Percentiles rank a stretch among this genome's conserved stretches.
Evolutionary conservation across 2,329 filamentous ascomycete species (phyloP).

Genomic region (Beauveria pseudobassiana): DNA sequence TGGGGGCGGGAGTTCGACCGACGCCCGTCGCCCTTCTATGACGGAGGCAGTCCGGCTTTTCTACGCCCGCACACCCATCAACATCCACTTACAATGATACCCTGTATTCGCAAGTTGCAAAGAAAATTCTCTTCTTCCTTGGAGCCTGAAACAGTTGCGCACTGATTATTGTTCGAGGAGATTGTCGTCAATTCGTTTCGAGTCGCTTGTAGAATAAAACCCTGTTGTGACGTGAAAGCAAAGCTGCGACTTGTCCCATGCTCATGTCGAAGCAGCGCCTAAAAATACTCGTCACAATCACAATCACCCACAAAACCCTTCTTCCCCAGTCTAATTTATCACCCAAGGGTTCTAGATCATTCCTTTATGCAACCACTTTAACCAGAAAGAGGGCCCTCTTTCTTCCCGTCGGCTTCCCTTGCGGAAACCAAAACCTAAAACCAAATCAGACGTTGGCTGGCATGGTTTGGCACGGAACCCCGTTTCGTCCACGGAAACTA

Average conservation of each 20-base stretch:
- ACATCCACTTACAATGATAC: neutral
- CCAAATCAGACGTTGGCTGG: too few relatives aligned
- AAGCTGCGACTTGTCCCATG: too few relatives aligned
- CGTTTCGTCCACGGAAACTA: too few relatives aligned
- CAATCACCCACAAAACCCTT: neutral
- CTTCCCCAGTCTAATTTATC: neutral
- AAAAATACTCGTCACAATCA: neutral
- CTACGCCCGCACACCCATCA: neutral
- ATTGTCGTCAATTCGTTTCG: too few relatives aligned
- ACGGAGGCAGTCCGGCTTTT: neutral
- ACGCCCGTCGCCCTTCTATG: too few relatives aligned
- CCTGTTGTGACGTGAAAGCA: too few relatives aligned
- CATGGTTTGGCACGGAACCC: too few relatives aligned
- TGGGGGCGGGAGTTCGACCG: neutral
- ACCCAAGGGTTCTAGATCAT: neutral
- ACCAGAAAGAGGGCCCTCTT: neutral
- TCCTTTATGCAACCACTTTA: constrained; percentile 1
- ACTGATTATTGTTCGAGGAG: too few relatives aligned
- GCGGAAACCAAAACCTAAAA: too few relatives aligned
- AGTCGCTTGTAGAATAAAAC: too few relatives aligned
- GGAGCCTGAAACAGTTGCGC: too few relatives aligned
- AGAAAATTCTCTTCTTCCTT: too few relatives aligned
- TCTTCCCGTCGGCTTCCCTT: neutral
- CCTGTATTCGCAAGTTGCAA: neutral
- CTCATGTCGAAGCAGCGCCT: neutral